These are phyloP conservation scores for Penicillium crustosum DNA, from an alignment of 2,329 filamentous ascomycete species.

Conservation along the genomic window DNA sequence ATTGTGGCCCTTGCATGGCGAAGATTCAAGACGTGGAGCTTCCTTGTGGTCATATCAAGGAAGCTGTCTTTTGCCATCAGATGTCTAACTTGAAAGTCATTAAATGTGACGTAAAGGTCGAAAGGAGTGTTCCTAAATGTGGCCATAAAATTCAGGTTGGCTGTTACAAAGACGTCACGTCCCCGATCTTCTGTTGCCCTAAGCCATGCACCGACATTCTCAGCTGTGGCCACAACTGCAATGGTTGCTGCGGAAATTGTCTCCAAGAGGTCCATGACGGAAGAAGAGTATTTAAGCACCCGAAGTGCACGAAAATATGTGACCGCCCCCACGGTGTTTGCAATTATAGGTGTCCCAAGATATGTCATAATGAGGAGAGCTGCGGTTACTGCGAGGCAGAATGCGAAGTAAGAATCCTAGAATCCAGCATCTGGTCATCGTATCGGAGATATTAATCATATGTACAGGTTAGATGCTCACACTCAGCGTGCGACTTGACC, in stretches of 20 bases:
- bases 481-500: slow-evolving; percentile 5
- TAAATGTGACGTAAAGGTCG: slow-evolving; percentile 4
- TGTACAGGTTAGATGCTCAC: slow-evolving; percentile 9
- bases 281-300: not conserved
- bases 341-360: slow-evolving; percentile 11
- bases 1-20: slow-evolving; percentile 8
- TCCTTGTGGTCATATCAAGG: slow-evolving; percentile 13
- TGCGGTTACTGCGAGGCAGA: slow-evolving; percentile 8
- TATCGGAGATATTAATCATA: slow-evolving; percentile 4
- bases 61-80: slow-evolving; percentile 3
- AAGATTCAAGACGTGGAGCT: slow-evolving; percentile 8
- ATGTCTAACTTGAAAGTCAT: not conserved
- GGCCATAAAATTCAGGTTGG: slow-evolving; percentile 2
- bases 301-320: slow-evolving; percentile 4
- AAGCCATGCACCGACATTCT: slow-evolving; percentile 4
- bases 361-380: slow-evolving; percentile 5
- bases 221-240: slow-evolving; percentile 7
- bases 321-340: slow-evolving; percentile 11
- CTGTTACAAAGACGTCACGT: slow-evolving; percentile 8
- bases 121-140: slow-evolving; percentile 8
- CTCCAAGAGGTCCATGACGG: not conserved
- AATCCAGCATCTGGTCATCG: not conserved
- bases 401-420: slow-evolving; percentile 10
- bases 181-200: slow-evolving; percentile 2
- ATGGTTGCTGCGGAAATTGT: not conserved